Evolutionary conservation across 257 asterid species (phyloP).

Genomic region (Plantago elongata): DNA sequence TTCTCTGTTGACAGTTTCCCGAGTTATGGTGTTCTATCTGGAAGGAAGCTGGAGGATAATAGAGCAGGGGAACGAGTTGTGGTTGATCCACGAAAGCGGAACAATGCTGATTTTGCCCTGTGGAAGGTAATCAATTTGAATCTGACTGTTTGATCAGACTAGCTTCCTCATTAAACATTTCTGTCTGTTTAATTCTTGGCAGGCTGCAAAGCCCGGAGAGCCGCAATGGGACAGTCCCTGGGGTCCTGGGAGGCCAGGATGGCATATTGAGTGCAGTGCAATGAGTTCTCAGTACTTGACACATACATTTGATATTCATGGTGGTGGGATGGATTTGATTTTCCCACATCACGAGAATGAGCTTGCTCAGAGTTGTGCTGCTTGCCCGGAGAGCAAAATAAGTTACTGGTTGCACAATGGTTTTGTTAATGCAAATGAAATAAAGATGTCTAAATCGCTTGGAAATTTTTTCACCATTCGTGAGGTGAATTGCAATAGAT

Average conservation of each 20-base stretch:
- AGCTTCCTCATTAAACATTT: neutral
- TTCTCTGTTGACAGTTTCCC: slow-evolving; percentile 63
- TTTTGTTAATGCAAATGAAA: slow-evolving; percentile 67
- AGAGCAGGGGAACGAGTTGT: slow-evolving; percentile 77
- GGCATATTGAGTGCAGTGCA: slow-evolving; percentile 97
- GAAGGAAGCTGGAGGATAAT: slow-evolving; percentile 69
- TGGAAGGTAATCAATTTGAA: slow-evolving; percentile 58
- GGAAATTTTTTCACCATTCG: slow-evolving; percentile 87
- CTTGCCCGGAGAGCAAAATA: slow-evolving; percentile 74
- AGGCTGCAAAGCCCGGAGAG: slow-evolving; percentile 92
- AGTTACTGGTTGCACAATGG: slow-evolving; percentile 86
- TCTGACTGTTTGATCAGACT: neutral
- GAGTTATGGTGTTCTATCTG: slow-evolving; percentile 65
- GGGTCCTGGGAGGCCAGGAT: slow-evolving; percentile 98
- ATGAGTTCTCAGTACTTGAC: slow-evolving; percentile 88
- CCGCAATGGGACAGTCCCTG: slow-evolving; percentile 92
- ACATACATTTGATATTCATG: slow-evolving; percentile 77
- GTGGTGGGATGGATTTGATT: slow-evolving; percentile 92
- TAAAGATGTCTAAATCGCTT: slow-evolving; percentile 83
- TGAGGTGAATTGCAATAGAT: slow-evolving; percentile 39
- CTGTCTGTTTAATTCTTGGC: slow-evolving; percentile 14
- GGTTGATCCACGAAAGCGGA: slow-evolving; percentile 62
- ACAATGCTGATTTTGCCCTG: slow-evolving; percentile 87
- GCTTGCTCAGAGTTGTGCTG: slow-evolving; percentile 88
- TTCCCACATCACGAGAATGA: slow-evolving; percentile 94